Evolutionary conservation across 2,329 filamentous ascomycete species (phyloP).

Genomic region (Ophiognomonia clavigignenti-juglandacearum): DNA sequence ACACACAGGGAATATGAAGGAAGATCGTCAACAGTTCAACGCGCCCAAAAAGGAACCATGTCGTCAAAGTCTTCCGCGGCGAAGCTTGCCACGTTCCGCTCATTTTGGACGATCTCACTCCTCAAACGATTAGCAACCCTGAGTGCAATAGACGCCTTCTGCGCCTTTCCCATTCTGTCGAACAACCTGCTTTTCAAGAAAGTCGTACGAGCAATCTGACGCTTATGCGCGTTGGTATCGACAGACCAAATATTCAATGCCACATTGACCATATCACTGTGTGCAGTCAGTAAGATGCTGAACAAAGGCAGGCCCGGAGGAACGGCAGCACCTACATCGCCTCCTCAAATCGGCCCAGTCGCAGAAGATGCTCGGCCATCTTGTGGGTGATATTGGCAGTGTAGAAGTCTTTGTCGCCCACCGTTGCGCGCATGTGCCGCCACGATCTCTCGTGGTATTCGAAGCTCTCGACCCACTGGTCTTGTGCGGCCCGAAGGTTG

Average conservation of each 20-base stretch:
- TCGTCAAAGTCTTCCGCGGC: neutral
- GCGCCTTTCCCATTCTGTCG: neutral
- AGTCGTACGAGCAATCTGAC: neutral
- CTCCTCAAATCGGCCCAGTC: neutral
- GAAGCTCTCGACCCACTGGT: neutral
- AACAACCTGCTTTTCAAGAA: neutral
- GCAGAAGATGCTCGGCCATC: neutral
- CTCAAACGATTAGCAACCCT: neutral
- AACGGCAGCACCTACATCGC: neutral
- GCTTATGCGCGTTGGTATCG: neutral
- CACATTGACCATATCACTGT: neutral
- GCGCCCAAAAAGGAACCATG: neutral
- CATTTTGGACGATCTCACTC: neutral
- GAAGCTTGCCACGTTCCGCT: neutral
- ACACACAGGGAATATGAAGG: too few relatives aligned
- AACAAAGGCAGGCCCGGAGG: neutral
- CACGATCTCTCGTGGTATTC: neutral
- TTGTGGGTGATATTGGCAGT: neutral
- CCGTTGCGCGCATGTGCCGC: neutral
- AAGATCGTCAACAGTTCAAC: too few relatives aligned
- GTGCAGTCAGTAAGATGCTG: neutral
- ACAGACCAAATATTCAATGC: neutral
- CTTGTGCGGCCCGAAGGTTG: neutral
- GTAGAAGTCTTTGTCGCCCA: neutral
- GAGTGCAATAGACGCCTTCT: neutral